phyloP scores from a whole-genome alignment of 2,329 filamentous ascomycete species.

The Aspergillus quadricinctus region DNA sequence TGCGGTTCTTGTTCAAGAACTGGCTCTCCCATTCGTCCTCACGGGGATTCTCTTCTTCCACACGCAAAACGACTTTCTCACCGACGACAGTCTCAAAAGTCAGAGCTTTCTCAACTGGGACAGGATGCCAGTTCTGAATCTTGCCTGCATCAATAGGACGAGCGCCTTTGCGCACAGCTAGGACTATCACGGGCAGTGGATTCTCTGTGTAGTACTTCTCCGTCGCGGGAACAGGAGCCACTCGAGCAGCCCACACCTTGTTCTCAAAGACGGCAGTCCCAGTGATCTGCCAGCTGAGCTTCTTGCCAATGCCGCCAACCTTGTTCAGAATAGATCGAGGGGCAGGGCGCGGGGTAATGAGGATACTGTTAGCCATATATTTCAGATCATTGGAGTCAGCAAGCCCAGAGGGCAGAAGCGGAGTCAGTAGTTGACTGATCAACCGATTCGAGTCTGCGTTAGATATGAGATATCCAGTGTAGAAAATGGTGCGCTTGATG shows the following conservation, averaged over 20 bases:
- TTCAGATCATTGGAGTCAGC: constrained; percentile 67
- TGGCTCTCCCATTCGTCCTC: constrained; percentile 63
- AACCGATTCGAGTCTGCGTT: constrained; percentile 68
- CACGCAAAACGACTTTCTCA: constrained; percentile 77
- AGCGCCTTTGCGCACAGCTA: constrained; percentile 71
- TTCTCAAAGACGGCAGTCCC: constrained; percentile 72
- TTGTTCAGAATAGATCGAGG: constrained; percentile 70
- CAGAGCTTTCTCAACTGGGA: constrained; percentile 65
- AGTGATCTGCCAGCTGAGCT: constrained; percentile 77
- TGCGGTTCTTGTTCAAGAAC: constrained; percentile 57
- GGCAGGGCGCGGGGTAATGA: constrained; percentile 78
- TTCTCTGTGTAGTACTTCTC: constrained; percentile 75
- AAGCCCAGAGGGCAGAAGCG: constrained; percentile 57
- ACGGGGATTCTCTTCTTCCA: constrained; percentile 65
- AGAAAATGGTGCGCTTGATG: constrained; percentile 84
- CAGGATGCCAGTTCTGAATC: constrained; percentile 79
- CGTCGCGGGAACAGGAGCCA: constrained; percentile 66
- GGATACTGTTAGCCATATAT: constrained; percentile 80
- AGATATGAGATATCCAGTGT: constrained; percentile 84
- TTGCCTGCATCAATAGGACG: constrained; percentile 74
- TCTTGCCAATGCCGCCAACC: constrained; percentile 80
- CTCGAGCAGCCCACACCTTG: constrained; percentile 79
- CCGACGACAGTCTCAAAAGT: constrained; percentile 79
- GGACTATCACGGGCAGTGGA: constrained; percentile 70
- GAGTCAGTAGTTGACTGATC: constrained; percentile 55